Percentiles rank a stretch among this genome's conserved stretches.
phyloP scores from a whole-genome alignment of 805 yeast genomes.

The Schizosaccharomyces lindneri region DNA sequence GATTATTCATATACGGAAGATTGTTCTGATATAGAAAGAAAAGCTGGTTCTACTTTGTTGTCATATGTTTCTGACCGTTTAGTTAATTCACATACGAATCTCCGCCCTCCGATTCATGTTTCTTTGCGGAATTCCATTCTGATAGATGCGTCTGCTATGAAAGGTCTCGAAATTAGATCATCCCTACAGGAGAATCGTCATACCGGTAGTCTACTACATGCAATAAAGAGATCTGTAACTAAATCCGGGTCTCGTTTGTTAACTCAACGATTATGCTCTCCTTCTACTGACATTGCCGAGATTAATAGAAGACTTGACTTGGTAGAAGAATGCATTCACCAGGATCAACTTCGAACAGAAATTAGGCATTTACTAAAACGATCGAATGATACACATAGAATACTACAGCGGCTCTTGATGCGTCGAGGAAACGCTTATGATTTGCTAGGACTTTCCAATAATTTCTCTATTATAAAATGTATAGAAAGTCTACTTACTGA shows the following conservation, averaged over 20 bases:
- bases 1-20: conserved; percentile 9
- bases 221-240: conserved; percentile 51
- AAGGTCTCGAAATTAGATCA: conserved; percentile 20
- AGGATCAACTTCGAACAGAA: conserved; percentile 27
- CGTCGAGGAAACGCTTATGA: conserved; percentile 23
- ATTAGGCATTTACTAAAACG: conserved; percentile 35
- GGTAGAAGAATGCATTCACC: conserved; percentile 20
- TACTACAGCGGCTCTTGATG: conserved; percentile 15
- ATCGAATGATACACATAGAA: conserved; percentile 20
- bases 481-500: neutral
- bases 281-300: conserved; percentile 34
- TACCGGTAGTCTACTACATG: conserved; percentile 23
- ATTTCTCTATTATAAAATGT: conserved; percentile 12
- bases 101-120: conserved; percentile 43
- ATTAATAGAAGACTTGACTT: conserved; percentile 31
- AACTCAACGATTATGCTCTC: conserved; percentile 53
- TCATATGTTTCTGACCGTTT: conserved; percentile 49
- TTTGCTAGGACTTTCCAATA: conserved; percentile 20
- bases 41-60: conserved; percentile 37
- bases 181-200: conserved; percentile 9
- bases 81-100: conserved; percentile 37
- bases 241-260: conserved; percentile 61
- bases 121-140: conserved; percentile 32
- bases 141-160: conserved; percentile 57
- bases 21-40: conserved; percentile 24